Conservation (phyloP, 805 yeast genomes). For the Yamadazyma scolyti region DNA sequence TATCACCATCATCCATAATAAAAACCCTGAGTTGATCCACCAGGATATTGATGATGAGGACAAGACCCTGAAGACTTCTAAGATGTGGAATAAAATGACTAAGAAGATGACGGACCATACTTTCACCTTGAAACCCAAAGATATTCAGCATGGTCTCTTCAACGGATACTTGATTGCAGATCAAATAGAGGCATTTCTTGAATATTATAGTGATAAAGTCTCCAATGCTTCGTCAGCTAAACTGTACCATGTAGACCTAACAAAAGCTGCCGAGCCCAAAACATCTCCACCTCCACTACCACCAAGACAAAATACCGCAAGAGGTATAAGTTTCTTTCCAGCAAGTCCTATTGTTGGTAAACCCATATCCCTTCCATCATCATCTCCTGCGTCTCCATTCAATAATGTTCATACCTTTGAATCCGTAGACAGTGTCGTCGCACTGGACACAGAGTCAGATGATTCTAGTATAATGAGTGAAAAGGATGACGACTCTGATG, state of each 20-base stretch:
- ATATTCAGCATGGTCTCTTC: slow-evolving; percentile 28
- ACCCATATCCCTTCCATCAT: slow-evolving; percentile 9
- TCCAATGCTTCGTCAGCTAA: too few species aligned
- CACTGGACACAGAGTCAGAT: slow-evolving; percentile 4
- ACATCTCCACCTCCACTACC: slow-evolving; percentile 29
- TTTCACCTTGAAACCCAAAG: slow-evolving; percentile 24
- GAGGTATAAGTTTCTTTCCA: slow-evolving; percentile 3
- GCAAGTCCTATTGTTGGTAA: slow-evolving; percentile 8
- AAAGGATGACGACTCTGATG: slow-evolving; percentile 7
- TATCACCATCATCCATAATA: slow-evolving; percentile 23
- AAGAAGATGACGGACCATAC: slow-evolving; percentile 15
- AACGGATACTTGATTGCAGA: slow-evolving; percentile 26
- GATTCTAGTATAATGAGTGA: slow-evolving; percentile 7
- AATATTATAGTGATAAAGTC: slow-evolving; percentile 20
- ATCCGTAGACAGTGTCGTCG: slow-evolving; percentile 2
- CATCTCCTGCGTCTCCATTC: slow-evolving; percentile 6
- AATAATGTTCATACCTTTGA: too few species aligned
- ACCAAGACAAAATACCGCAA: slow-evolving; percentile 23
- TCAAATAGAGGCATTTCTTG: slow-evolving; percentile 25
- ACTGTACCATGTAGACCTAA: too few species aligned
- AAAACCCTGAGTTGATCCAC: slow-evolving; percentile 35
- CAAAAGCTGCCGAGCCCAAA: too few species aligned
- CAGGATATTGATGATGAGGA: slow-evolving; percentile 32
- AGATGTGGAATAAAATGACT: slow-evolving; percentile 26
- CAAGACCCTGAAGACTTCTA: slow-evolving; percentile 17